Evolutionary conservation across 768 basidiomycete species (phyloP).

Genomic region (Xerocomus potaroensis): DNA sequence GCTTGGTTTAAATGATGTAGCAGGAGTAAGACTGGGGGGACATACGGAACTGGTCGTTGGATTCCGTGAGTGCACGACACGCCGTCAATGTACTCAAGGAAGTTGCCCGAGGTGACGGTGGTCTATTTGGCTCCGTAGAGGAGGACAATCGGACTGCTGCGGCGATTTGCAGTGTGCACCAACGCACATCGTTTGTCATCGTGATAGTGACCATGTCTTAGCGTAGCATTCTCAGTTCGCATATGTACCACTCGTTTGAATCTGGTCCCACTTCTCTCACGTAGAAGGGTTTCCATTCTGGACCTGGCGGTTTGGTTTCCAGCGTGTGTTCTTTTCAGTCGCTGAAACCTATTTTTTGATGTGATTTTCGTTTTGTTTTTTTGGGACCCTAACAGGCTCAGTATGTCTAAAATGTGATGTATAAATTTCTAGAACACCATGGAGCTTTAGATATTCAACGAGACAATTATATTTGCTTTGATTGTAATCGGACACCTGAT

Average conservation of each 20-base stretch:
- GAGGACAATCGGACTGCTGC: conserved; percentile 59
- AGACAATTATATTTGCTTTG: no score
- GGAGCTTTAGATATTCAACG: no score
- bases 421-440: no score
- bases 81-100: conserved; percentile 71
- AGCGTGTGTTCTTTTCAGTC: no score
- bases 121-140: conserved; percentile 18
- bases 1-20: conserved; percentile 69
- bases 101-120: conserved; percentile 53
- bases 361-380: no score
- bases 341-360: no score
- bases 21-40: conserved; percentile 64
- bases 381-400: no score
- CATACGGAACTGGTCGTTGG: conserved; percentile 69
- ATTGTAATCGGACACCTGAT: no score
- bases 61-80: conserved; percentile 81
- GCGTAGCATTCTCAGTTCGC: conserved; percentile 48
- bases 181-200: conserved; percentile 44
- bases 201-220: neutral
- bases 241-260: conserved; percentile 85
- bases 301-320: conserved; percentile 68
- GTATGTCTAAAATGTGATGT: no score
- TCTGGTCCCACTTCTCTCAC: conserved; percentile 69
- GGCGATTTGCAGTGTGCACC: conserved; percentile 84
- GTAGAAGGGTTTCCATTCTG: conserved; percentile 78